Evolutionary conservation across 176 grass and related monocot genomes (phyloP), one percentile per base, ranked within the genome.

Genomic region (Ananas comosus): DNA sequence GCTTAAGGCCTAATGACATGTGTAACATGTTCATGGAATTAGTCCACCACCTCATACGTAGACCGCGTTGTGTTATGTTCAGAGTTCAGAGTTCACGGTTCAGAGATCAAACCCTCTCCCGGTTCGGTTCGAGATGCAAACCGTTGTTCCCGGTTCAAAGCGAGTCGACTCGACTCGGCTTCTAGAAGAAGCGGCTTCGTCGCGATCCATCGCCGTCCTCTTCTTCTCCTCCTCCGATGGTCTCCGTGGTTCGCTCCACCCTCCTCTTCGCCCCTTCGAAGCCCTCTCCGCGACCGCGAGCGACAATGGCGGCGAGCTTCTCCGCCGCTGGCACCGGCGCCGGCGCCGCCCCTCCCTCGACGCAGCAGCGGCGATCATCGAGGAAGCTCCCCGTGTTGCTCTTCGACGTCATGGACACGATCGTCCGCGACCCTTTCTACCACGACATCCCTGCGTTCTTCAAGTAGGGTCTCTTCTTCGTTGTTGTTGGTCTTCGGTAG

Each of bases 381-480:
- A 64, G 86, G 75, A 89, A 76, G 83, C 74, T 81, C 48, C 92
- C 92, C 6, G 81, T 96, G 23, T 73, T 96, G 70, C 86, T 96
- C 17, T 96, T 96, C 63, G 92, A 96, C 23, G 83, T 96, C 28
- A 96, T 96, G 88, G 92, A 96, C 51, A 96, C 92, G 63, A 51
- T 96, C 83, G 88, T 96, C 64, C 85, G 81, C 67, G 92, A 96
- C 51, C 92, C 88, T 33, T 96, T 91, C 81, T 96, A 96, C 81
- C 70, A 96, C 64, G 85, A 87, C 70, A 91, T 89, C 73, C 88
- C 92, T 1, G 67, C 76, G 63, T 96, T 91, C 81, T 96, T 96
- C 77, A 65, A 91, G 92, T 96, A 85, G 12, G 64, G 70, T 82
- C 50, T 48, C 21, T 17, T 9, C 11, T 51, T 70, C 68, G 11